Evolutionary conservation across 1,139 yeast genomes (phyloP).

Genomic region (Keqinozyma sinolaborantium): DNA sequence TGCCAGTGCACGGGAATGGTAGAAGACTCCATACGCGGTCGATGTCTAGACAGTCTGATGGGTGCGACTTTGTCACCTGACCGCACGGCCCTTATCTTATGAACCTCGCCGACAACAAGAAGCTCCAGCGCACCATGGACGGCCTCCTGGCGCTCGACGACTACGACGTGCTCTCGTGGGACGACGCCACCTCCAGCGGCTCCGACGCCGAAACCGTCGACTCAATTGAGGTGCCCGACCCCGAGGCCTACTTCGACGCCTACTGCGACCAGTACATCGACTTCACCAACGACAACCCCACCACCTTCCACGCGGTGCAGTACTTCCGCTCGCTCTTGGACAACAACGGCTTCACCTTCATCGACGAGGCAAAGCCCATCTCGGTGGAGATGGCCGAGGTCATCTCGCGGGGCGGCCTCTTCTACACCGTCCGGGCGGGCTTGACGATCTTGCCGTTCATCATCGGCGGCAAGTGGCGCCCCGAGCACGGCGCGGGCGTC

Average conservation of each 20-base stretch:
- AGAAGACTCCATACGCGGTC: constrained; percentile 54
- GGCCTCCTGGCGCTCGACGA: constrained; percentile 4
- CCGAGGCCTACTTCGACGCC: constrained; percentile 21
- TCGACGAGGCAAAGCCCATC: constrained; percentile 44
- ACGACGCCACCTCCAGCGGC: constrained; percentile 9
- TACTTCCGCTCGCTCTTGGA: constrained; percentile 40
- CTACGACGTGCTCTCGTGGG: constrained; percentile 13
- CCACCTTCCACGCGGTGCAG: constrained; percentile 57
- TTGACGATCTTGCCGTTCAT: constrained; percentile 55
- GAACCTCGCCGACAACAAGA: not conserved
- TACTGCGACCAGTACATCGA: constrained; percentile 51
- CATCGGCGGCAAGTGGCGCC: constrained; percentile 55
- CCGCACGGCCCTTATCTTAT: too few species aligned
- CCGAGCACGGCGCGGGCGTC: constrained; percentile 53
- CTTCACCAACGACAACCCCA: constrained; percentile 59
- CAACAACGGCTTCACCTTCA: constrained; percentile 49
- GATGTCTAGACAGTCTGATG: too few species aligned
- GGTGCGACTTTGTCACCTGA: too few species aligned
- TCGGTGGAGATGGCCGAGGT: constrained; percentile 34
- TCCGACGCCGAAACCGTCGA: constrained; percentile 8
- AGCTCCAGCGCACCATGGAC: not conserved
- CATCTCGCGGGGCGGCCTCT: constrained; percentile 20
- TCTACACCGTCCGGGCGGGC: constrained; percentile 56
- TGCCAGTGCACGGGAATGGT: constrained; percentile 80
- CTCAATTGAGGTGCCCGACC: not conserved